Evolutionary conservation across 768 basidiomycete species (phyloP).

Genomic region (Auricularia sp.): DNA sequence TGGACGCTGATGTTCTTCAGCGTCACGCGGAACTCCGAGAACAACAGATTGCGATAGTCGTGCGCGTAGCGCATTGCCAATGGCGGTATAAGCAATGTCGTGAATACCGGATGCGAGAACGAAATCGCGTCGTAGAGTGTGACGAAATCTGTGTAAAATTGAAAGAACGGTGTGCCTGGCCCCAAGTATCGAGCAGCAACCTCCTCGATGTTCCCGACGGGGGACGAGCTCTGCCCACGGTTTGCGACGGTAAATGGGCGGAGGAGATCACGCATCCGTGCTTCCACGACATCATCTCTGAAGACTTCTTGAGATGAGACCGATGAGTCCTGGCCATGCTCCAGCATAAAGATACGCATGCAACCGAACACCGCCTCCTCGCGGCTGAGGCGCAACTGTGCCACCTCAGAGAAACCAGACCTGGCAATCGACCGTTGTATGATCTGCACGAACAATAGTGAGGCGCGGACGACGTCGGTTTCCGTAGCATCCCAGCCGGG

Average conservation of each 20-base stretch:
- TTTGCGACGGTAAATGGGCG: conserved; percentile 33
- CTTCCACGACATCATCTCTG: conserved; percentile 55
- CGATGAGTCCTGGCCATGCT: conserved; percentile 60
- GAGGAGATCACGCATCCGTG: conserved; percentile 51
- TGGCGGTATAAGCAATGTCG: conserved; percentile 64
- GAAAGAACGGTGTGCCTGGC: conserved; percentile 70
- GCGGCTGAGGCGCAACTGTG: conserved; percentile 29
- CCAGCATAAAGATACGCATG: conserved; percentile 95
- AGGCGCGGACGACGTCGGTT: conserved; percentile 60
- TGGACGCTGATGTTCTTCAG: conserved; percentile 49
- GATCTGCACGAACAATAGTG: conserved; percentile 50
- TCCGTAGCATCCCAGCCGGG: conserved; percentile 70
- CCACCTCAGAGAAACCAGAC: conserved; percentile 32
- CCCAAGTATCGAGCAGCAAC: conserved; percentile 55
- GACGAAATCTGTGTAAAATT: conserved; percentile 87
- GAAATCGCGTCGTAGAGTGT: conserved; percentile 87
- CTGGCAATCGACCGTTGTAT: conserved; percentile 35
- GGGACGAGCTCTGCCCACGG: conserved; percentile 10
- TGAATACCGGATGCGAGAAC: conserved; percentile 71
- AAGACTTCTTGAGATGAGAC: conserved; percentile 53
- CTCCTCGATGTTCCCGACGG: conserved; percentile 34
- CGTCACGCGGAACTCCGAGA: conserved; percentile 67
- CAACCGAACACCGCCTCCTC: conserved; percentile 62
- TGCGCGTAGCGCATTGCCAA: conserved; percentile 62
- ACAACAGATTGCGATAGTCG: conserved; percentile 79